phyloP scores from a whole-genome alignment of 2,329 filamentous ascomycete genomes.

The Scedosporium minutisporum region DNA sequence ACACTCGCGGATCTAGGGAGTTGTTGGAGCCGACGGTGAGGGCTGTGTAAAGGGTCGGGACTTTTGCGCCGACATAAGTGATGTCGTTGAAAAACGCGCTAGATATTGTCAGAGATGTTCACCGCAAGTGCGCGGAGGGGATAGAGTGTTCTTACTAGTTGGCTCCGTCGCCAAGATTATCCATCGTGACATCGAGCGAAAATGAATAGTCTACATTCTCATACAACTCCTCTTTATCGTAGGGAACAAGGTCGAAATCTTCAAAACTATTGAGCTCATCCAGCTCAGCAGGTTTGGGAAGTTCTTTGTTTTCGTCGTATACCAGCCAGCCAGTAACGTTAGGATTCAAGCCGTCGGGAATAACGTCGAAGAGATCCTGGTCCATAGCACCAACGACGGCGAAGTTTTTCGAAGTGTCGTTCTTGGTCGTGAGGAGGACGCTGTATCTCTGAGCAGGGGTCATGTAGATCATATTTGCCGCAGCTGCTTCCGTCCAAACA shows the following conservation, averaged over 20 bases:
- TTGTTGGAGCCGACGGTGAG: slow-evolving; percentile 53
- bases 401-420: slow-evolving; percentile 53
- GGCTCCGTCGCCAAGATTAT: slow-evolving; percentile 57
- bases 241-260: slow-evolving; percentile 61
- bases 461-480: slow-evolving; percentile 56
- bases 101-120: slow-evolving; percentile 51
- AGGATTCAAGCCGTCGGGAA: slow-evolving; percentile 57
- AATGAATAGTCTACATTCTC: slow-evolving; percentile 54
- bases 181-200: slow-evolving; percentile 54
- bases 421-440: slow-evolving; percentile 53
- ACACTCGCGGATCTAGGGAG: slow-evolving; percentile 49
- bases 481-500: slow-evolving; percentile 52
- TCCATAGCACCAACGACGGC: slow-evolving; percentile 64
- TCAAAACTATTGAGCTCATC: slow-evolving; percentile 60
- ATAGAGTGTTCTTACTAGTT: not conserved
- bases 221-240: slow-evolving; percentile 53
- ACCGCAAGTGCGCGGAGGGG: slow-evolving; percentile 23
- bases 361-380: slow-evolving; percentile 49
- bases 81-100: slow-evolving; percentile 65
- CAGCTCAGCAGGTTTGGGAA: slow-evolving; percentile 43
- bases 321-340: slow-evolving; percentile 58
- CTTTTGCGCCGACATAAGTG: slow-evolving; percentile 64
- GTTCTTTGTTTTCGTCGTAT: slow-evolving; percentile 37
- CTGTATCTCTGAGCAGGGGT: slow-evolving; percentile 58
- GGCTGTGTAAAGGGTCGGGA: slow-evolving; percentile 71